A percentile compares a stretch with the other conserved stretches of the same genome.
Evolutionary conservation across 306 rosid genomes (phyloP).

Genomic region (Herpetospermum pedunculosum): DNA sequence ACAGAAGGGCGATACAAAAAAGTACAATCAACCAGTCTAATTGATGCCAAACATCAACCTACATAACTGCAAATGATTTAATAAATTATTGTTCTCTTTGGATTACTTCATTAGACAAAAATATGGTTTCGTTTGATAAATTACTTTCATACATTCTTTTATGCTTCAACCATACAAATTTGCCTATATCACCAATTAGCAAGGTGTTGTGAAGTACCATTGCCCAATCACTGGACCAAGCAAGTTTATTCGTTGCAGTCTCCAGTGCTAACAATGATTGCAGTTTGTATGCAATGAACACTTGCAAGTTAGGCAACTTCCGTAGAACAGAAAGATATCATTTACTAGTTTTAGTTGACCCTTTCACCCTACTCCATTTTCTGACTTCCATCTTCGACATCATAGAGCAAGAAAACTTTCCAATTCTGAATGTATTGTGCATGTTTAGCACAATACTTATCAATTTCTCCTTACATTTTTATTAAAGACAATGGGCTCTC

Average conservation of each 20-base stretch:
- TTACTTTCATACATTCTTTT: not conserved
- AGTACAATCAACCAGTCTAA: not conserved
- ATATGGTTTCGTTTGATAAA: not conserved
- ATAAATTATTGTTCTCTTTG: not conserved
- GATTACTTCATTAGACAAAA: not conserved
- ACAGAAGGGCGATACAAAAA: not conserved
- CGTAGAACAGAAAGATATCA: not conserved
- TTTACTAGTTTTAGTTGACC: not conserved
- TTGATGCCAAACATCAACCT: not conserved
- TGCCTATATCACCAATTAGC: not conserved
- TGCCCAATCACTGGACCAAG: not conserved
- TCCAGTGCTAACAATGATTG: not conserved
- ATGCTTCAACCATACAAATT: not conserved
- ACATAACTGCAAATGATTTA: not conserved
- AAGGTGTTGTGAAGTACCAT: not conserved
- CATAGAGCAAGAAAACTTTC: not conserved
- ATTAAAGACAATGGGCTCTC: not conserved
- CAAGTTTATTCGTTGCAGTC: not conserved
- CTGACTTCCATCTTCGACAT: not conserved
- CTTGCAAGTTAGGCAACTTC: not conserved
- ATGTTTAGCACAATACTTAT: not conserved
- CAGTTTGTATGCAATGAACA: not conserved
- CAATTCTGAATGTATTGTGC: not conserved
- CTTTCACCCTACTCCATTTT: not conserved
- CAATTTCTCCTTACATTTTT: not conserved